phyloP scores from a whole-genome alignment of 805 yeast species.

The Spathaspora boniae region DNA sequence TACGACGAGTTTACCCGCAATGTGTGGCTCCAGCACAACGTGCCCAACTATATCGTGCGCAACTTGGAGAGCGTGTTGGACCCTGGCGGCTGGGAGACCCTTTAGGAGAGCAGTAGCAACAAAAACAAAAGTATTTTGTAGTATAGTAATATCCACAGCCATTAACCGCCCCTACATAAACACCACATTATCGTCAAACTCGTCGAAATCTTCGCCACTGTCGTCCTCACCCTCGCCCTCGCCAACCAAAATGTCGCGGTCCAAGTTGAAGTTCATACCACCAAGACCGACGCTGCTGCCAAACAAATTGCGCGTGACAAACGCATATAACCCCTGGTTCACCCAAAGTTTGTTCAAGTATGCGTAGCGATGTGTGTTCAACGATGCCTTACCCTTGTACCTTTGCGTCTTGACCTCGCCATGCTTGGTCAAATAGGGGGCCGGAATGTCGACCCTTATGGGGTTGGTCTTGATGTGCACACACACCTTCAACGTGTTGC shows the following conservation, averaged over 20 bases:
- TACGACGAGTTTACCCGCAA: conserved; percentile 65
- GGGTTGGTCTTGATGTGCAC: conserved; percentile 23
- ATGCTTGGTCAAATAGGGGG: conserved; percentile 71
- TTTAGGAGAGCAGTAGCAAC: conserved; percentile 34
- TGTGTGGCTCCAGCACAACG: conserved; percentile 76
- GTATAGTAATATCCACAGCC: background rate
- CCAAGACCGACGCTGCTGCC: conserved; percentile 18
- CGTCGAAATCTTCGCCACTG: conserved; percentile 11
- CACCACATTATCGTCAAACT: conserved; percentile 3
- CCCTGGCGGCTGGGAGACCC: conserved; percentile 94
- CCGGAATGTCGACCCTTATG: conserved; percentile 40
- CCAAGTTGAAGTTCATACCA: conserved; percentile 15
- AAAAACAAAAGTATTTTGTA: too few relatives aligned
- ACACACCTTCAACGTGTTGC: conserved; percentile 22
- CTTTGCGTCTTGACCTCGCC: conserved; percentile 68
- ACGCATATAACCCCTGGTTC: conserved; percentile 53
- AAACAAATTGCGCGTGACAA: conserved; percentile 32
- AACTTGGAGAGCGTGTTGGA: conserved; percentile 76
- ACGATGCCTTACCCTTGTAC: conserved; percentile 53
- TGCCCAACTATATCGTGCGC: conserved; percentile 74
- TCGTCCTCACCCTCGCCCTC: conserved; percentile 17
- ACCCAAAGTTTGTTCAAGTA: conserved; percentile 60
- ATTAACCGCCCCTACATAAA: conserved; percentile 1
- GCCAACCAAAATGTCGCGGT: conserved; percentile 7
- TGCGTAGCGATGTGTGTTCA: conserved; percentile 51